phyloP scores from a whole-genome alignment of 768 basidiomycete species.

The Leccinum barrowsii region DNA sequence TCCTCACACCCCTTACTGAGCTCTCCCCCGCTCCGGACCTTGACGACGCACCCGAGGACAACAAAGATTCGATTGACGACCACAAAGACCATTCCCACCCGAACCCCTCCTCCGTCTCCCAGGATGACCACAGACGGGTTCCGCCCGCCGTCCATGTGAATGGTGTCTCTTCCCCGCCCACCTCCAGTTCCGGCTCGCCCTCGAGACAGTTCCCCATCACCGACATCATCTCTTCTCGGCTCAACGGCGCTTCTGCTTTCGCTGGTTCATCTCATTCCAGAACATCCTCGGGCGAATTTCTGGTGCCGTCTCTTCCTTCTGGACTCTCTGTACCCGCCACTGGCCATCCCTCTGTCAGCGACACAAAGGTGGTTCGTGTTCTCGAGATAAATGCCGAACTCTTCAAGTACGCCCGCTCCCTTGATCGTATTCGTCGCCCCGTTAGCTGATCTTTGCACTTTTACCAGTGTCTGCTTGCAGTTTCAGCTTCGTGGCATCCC shows the following conservation, averaged over 20 bases:
- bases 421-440: background rate
- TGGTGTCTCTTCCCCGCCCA: constrained; percentile 19
- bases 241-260: constrained; percentile 17
- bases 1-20: constrained; percentile 72
- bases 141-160: constrained; percentile 21
- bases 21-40: constrained; percentile 65
- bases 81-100: constrained; percentile 14
- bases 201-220: constrained; percentile 18
- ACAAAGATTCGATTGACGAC: constrained; percentile 36
- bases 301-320: constrained; percentile 30
- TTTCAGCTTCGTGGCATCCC: constrained; percentile 53
- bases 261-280: constrained; percentile 27
- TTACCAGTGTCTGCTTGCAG: constrained; percentile 54
- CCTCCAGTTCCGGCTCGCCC: constrained; percentile 19
- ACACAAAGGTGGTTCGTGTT: constrained; percentile 52
- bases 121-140: constrained; percentile 17
- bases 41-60: constrained; percentile 37
- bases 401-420: constrained; percentile 47
- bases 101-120: constrained; percentile 17
- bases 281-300: constrained; percentile 26
- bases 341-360: constrained; percentile 5
- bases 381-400: constrained; percentile 69
- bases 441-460: constrained; percentile 5
- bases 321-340: constrained; percentile 9
- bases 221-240: constrained; percentile 21